Conservation (phyloP, 2,329 filamentous ascomycete genomes). For the Talaromyces marneffei region DNA sequence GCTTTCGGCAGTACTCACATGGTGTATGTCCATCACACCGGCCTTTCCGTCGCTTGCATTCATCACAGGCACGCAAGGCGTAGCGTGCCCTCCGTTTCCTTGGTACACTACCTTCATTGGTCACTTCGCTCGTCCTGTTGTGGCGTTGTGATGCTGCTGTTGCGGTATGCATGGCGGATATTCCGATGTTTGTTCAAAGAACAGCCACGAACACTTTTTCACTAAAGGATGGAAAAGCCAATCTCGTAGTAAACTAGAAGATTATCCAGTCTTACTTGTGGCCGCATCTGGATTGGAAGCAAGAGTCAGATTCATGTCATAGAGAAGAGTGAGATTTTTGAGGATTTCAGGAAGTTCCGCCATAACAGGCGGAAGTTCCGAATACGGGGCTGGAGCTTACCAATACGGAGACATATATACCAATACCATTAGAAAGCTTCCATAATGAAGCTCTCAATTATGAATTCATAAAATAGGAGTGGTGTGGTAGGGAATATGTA, state of each 20-base stretch:
- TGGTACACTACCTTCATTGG: not conserved
- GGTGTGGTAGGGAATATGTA: too few species aligned
- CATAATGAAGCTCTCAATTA: too few species aligned
- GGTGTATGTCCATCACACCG: not conserved
- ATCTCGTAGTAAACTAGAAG: not conserved
- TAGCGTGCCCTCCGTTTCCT: not conserved
- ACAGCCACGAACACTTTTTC: not conserved
- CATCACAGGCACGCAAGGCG: not conserved
- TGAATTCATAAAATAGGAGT: too few species aligned
- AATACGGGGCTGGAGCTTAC: not conserved
- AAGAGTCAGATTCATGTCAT: not conserved
- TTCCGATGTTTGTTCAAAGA: not conserved
- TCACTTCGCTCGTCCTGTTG: not conserved
- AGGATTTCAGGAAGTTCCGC: not conserved
- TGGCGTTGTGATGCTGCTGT: not conserved
- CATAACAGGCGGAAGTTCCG: not conserved
- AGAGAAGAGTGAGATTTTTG: not conserved
- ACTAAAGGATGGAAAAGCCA: not conserved
- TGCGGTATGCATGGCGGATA: not conserved
- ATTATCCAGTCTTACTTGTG: not conserved
- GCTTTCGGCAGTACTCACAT: not conserved
- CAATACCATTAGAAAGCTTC: too few species aligned
- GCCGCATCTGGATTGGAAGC: not conserved
- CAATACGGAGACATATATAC: not conserved
- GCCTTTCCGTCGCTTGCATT: conserved; percentile 4